A percentile compares a stretch with the other conserved stretches of the same genome.
Conservation (phyloP, 2,329 filamentous ascomycete species). For the Xylaria sp. region DNA sequence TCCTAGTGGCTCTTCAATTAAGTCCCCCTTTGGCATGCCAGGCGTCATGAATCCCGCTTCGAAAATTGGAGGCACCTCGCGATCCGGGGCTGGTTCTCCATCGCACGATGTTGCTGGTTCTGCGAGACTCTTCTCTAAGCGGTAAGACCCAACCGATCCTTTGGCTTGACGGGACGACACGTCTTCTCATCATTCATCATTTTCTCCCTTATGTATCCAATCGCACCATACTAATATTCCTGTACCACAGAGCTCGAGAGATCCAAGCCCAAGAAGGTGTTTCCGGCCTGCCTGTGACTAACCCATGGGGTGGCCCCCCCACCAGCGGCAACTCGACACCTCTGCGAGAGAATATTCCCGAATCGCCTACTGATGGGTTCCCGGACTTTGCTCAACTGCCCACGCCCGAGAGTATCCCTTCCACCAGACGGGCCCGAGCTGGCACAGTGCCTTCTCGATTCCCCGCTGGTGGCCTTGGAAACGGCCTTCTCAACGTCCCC, state of each 20-base stretch:
- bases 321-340: conserved; percentile 96
- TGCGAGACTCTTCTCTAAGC: conserved; percentile 77
- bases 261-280: conserved; percentile 96
- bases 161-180: neutral
- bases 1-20: conserved; percentile 53
- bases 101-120: conserved; percentile 79
- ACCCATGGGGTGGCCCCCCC: conserved; percentile 89
- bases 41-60: conserved; percentile 54
- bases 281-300: conserved; percentile 53
- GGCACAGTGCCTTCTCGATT: conserved; percentile 96
- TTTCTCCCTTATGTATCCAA: conserved; percentile 1
- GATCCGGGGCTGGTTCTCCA: conserved; percentile 90
- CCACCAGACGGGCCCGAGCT: conserved; percentile 76
- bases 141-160: conserved; percentile 53
- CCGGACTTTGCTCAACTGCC: conserved; percentile 77
- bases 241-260: conserved; percentile 68
- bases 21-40: conserved; percentile 68
- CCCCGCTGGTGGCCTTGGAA: conserved; percentile 66
- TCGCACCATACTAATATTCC: conserved; percentile 18
- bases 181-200: conserved; percentile 9
- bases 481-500: conserved; percentile 53
- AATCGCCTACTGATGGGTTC: conserved; percentile 93
- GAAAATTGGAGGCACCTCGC: conserved; percentile 55
- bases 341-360: conserved; percentile 92
- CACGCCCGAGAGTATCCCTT: conserved; percentile 59